phyloP scores from a whole-genome alignment of 2,329 filamentous ascomycete genomes.

The Pseudocercospora fijiensis region DNA sequence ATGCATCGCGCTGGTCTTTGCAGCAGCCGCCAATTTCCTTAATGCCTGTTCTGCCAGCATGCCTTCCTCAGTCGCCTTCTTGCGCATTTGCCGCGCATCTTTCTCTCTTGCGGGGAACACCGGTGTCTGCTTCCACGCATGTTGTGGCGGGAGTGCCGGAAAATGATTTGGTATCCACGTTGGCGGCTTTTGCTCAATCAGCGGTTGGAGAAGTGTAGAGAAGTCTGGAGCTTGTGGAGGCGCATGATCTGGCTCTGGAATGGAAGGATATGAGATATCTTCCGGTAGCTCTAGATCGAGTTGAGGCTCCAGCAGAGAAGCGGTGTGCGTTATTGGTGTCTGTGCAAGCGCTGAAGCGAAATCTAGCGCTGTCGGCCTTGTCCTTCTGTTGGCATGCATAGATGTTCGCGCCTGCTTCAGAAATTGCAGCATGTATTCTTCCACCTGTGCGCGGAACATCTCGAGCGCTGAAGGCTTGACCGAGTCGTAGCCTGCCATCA shows the following conservation, averaged over 20 bases:
- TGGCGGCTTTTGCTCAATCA: slow-evolving; percentile 50
- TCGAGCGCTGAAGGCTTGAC: slow-evolving; percentile 58
- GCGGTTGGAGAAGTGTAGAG: slow-evolving; percentile 53
- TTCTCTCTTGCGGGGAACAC: slow-evolving; percentile 59
- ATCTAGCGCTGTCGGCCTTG: slow-evolving; percentile 57
- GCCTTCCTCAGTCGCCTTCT: slow-evolving; percentile 64
- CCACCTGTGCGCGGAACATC: slow-evolving; percentile 54
- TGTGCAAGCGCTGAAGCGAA: slow-evolving; percentile 55
- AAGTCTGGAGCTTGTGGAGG: slow-evolving; percentile 46
- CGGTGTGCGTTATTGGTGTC: slow-evolving; percentile 37
- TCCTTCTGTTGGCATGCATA: slow-evolving; percentile 58
- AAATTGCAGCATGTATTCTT: slow-evolving; percentile 61
- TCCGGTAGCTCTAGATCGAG: slow-evolving; percentile 41
- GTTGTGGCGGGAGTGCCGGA: slow-evolving; percentile 61
- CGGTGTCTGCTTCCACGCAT: slow-evolving; percentile 62
- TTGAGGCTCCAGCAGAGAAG: slow-evolving; percentile 44
- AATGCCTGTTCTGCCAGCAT: slow-evolving; percentile 65
- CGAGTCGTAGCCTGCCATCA: slow-evolving; percentile 55
- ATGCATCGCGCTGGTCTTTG: slow-evolving; percentile 51
- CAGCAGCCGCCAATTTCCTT: slow-evolving; percentile 55
- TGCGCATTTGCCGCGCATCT: slow-evolving; percentile 55
- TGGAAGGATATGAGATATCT: slow-evolving; percentile 39
- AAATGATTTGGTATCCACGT: slow-evolving; percentile 61
- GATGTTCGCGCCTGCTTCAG: slow-evolving; percentile 55
- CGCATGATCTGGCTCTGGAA: slow-evolving; percentile 44